Percentiles rank a stretch among this genome's conserved stretches.
Evolutionary conservation across 768 basidiomycete genomes (phyloP).

Genomic region (Trametes cingulata): DNA sequence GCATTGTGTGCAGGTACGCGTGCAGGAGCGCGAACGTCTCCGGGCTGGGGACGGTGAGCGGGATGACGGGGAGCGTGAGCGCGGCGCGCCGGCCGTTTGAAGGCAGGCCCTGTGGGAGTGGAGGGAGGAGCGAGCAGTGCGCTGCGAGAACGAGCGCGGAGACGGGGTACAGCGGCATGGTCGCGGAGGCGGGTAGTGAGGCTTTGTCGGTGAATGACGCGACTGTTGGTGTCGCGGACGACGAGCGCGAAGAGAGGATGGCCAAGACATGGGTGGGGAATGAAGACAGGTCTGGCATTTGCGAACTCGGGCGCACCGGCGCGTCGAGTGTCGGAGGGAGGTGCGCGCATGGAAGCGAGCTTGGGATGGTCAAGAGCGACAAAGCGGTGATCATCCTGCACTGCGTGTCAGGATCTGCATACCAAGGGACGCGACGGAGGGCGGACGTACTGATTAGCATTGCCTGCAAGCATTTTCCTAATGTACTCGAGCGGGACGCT

Average conservation of each 20-base stretch:
- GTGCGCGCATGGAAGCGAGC: constrained; percentile 30
- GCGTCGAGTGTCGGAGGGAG: constrained; percentile 30
- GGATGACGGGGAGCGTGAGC: constrained; percentile 55
- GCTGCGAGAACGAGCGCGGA: constrained; percentile 72
- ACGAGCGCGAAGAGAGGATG: constrained; percentile 34
- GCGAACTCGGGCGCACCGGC: constrained; percentile 28
- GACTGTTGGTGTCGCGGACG: constrained; percentile 31
- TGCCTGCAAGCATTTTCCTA: constrained; percentile 37
- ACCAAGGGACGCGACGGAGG: not conserved
- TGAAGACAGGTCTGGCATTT: constrained; percentile 12
- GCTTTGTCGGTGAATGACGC: constrained; percentile 28
- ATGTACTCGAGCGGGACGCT: constrained; percentile 69
- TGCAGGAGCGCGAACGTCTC: constrained; percentile 59
- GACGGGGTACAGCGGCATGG: constrained; percentile 55
- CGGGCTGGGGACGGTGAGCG: constrained; percentile 63
- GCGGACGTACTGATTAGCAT: constrained; percentile 28
- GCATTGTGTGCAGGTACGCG: constrained; percentile 68
- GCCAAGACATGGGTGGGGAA: constrained; percentile 14
- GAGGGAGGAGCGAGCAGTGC: constrained; percentile 65
- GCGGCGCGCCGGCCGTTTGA: constrained; percentile 32
- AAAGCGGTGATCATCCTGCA: constrained; percentile 29
- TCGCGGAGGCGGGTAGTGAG: constrained; percentile 29
- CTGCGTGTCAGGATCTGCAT: not conserved
- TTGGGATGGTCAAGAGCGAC: constrained; percentile 28
- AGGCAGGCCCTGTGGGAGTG: constrained; percentile 44